Conservation (phyloP, 1,284 basidiomycete genomes). For the Tilletia setariae region DNA sequence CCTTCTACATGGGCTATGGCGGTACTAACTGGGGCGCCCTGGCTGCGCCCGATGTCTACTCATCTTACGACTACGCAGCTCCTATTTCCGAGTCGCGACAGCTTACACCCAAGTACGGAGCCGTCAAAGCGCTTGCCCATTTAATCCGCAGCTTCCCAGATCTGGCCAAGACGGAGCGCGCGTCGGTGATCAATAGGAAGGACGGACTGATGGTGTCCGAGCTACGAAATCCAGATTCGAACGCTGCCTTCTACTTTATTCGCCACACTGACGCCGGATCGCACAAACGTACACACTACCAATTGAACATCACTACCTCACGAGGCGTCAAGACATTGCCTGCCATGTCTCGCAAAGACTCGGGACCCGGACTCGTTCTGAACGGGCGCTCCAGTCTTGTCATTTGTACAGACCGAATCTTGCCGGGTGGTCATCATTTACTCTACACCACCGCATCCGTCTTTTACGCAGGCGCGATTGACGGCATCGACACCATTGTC, state of each 20-base stretch:
- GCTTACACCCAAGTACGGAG: constrained; percentile 31
- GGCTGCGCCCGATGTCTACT: constrained; percentile 25
- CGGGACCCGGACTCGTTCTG: constrained; percentile 8
- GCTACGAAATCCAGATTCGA: constrained; percentile 19
- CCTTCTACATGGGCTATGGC: constrained; percentile 68
- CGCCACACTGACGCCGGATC: constrained; percentile 59
- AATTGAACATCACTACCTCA: constrained; percentile 27
- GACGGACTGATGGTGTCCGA: constrained; percentile 17
- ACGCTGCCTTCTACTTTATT: constrained; percentile 65
- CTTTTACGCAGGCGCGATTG: constrained; percentile 59
- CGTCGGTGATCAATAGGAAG: constrained; percentile 11
- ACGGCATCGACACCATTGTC: constrained; percentile 59
- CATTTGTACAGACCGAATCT: constrained; percentile 3
- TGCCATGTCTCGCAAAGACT: background rate
- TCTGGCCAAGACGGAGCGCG: constrained; percentile 25
- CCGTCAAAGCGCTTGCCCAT: constrained; percentile 35
- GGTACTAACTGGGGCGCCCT: constrained; percentile 68
- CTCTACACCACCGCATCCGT: constrained; percentile 62
- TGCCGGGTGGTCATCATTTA: constrained; percentile 52
- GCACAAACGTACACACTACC: constrained; percentile 22
- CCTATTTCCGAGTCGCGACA: constrained; percentile 32
- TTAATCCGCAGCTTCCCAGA: constrained; percentile 34
- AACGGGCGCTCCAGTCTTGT: constrained; percentile 23
- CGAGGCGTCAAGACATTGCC: constrained; percentile 18
- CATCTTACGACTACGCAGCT: constrained; percentile 57